Evolutionary conservation across 2,329 filamentous ascomycete genomes (phyloP), one percentile per base, ranked within the genome.

Genomic region (Penicillium corylophilum): DNA sequence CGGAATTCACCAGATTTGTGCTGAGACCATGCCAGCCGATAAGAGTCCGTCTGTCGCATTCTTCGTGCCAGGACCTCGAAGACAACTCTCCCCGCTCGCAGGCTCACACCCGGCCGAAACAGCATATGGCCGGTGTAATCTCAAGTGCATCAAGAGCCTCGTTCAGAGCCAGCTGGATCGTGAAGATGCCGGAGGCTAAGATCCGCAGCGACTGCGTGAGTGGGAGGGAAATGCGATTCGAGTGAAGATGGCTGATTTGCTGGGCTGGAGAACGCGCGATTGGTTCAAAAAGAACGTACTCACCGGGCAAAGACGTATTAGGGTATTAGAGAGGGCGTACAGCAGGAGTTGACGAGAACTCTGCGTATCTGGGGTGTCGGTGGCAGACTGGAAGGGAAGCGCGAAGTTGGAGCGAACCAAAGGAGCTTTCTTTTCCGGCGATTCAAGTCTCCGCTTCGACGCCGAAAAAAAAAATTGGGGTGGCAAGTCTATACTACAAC

Each of bases 371-470:
- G 39, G 50, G 40, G 46, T 46, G 35, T 43, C 40, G 58, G 53
- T 49, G 55, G 52, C 48, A 51, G 53, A 40, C 28, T 44, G 45
- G 53, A 53, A 51, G 56, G 60, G 57, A 53, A 51, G 55, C 57
- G 61, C 55, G 56, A 62, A 62, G 59, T 55, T 62, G 59, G 56
- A 54, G 50, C 40, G 51, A 57, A 57, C 59, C 53, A 58, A 61
- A 61, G 60, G 57, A 62, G 61, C 61, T 62, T 63, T 62, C 61
- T 54, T 61, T 63, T 62, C 61, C 61, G 60, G 60, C 60, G 59
- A 61, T 62, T 53, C 54, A 59, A 61, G 54, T 59, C 60, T 63
- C 60, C 60, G 60, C 59, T 61, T 55, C 52, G 51, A 57, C 52
- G 54, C 50, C 48, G 55, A 35, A 20, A 20, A 63, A 63, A 62